Evolutionary conservation across 768 basidiomycete species (phyloP).

Genomic region (Vishniacozyma victoriae): DNA sequence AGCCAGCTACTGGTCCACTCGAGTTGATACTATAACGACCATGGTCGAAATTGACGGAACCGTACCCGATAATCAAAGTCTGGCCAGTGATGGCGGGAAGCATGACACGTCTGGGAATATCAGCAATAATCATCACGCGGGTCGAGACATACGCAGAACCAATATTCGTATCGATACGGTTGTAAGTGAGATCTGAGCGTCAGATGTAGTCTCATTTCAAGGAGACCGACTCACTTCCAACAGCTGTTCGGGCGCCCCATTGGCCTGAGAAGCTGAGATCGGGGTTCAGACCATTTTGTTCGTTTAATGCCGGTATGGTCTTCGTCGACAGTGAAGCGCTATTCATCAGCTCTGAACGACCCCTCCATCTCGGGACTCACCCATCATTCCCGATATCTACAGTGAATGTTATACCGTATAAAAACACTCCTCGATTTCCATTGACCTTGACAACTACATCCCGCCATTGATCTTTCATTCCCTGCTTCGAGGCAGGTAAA

Average conservation of each 20-base stretch:
- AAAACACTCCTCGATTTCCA: constrained; percentile 4
- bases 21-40: no score
- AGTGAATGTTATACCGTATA: constrained; percentile 8
- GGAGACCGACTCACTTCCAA: neutral
- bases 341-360: neutral
- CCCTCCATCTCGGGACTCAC: neutral
- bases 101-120: no score
- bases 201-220: neutral
- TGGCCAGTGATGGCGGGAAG: constrained; percentile 4
- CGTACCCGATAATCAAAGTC: constrained; percentile 6
- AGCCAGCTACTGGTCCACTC: no score
- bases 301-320: no score
- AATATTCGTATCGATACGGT: constrained; percentile 6
- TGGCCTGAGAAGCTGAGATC: constrained; percentile 4
- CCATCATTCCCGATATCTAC: constrained; percentile 5
- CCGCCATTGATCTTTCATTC: constrained; percentile 4
- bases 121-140: no score
- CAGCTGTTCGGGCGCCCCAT: constrained; percentile 2
- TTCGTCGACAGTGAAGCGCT: constrained; percentile 2
- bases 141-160: neutral
- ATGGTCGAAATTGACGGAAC: constrained; percentile 8
- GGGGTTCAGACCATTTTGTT: no score
- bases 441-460: constrained; percentile 1
- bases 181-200: constrained; percentile 2
- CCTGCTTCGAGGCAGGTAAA: no score